Percentiles rank a stretch among this genome's conserved stretches.
These are phyloP conservation scores for Dioscorea alata DNA, from an alignment of 106 monocot genomes.

Conservation along the genomic window DNA sequence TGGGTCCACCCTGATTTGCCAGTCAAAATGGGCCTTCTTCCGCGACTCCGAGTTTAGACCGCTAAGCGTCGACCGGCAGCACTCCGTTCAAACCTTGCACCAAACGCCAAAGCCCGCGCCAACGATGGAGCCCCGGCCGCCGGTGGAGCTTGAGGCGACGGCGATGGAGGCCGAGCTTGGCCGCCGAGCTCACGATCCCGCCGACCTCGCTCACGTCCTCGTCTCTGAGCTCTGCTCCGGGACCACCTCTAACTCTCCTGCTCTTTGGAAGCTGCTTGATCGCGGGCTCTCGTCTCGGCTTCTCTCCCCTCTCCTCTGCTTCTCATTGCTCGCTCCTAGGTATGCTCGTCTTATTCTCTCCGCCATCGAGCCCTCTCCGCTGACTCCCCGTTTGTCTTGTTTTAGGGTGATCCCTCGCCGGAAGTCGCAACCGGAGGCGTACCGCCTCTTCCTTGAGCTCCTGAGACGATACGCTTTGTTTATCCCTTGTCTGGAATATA, in stretches of 20 bases:
- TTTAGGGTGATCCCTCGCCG: conserved; percentile 18
- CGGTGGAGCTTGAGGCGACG: no score
- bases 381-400: neutral
- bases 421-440: conserved; percentile 17
- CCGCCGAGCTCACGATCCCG: neutral
- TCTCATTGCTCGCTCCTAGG: conserved; percentile 66
- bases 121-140: no score
- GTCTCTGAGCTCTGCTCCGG: conserved; percentile 28
- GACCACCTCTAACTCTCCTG: conserved; percentile 21
- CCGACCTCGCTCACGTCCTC: conserved; percentile 41
- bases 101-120: no score
- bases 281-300: conserved; percentile 50
- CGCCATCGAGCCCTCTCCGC: neutral
- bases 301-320: conserved; percentile 44
- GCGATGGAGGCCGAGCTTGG: no score
- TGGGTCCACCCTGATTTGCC: no score
- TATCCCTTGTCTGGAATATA: neutral
- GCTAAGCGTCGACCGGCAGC: no score
- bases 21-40: no score
- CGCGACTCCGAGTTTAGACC: no score
- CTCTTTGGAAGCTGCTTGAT: conserved; percentile 71
- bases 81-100: no score
- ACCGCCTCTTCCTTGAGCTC: conserved; percentile 22
- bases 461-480: conserved; percentile 4
- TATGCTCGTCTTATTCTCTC: conserved; percentile 1